A percentile compares a stretch with the other conserved stretches of the same genome.
These are phyloP conservation scores for Vitis labrusca DNA, from an alignment of 164 flowering plant species.

Conservation along the genomic window DNA sequence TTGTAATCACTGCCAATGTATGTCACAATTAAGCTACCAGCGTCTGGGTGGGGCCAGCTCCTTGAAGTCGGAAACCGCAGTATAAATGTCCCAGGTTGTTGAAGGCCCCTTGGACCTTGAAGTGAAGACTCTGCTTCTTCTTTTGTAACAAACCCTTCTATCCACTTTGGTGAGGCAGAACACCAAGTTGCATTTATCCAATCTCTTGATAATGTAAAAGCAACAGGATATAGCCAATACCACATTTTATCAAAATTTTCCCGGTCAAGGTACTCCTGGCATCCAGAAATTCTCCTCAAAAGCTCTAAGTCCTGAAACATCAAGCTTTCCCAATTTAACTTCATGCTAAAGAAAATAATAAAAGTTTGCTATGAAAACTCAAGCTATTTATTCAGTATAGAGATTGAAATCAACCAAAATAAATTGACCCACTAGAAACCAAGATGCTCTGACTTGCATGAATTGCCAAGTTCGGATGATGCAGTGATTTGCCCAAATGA, in stretches of 20 bases:
- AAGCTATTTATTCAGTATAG: background rate
- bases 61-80: constrained; percentile 91
- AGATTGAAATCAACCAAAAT: background rate
- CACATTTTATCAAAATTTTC: constrained; percentile 88
- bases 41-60: constrained; percentile 99
- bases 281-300: constrained; percentile 67
- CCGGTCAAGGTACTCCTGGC: constrained; percentile 50
- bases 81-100: constrained; percentile 84
- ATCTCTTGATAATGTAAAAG: constrained; percentile 63
- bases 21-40: constrained; percentile 85
- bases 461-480: background rate
- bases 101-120: constrained; percentile 53
- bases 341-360: background rate
- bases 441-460: background rate
- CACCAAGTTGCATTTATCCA: constrained; percentile 57
- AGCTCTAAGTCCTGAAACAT: constrained; percentile 65
- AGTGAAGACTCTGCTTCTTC: constrained; percentile 92
- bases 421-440: background rate
- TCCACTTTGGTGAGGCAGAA: constrained; percentile 72
- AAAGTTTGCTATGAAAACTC: background rate
- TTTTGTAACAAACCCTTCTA: constrained; percentile 88
- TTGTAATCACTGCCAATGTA: constrained; percentile 69
- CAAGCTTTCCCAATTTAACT: background rate
- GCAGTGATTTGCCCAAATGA: background rate
- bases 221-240: constrained; percentile 94